phyloP scores from a whole-genome alignment of 2,329 filamentous ascomycete genomes.

The Aspergillus oerlinghausenensis region DNA sequence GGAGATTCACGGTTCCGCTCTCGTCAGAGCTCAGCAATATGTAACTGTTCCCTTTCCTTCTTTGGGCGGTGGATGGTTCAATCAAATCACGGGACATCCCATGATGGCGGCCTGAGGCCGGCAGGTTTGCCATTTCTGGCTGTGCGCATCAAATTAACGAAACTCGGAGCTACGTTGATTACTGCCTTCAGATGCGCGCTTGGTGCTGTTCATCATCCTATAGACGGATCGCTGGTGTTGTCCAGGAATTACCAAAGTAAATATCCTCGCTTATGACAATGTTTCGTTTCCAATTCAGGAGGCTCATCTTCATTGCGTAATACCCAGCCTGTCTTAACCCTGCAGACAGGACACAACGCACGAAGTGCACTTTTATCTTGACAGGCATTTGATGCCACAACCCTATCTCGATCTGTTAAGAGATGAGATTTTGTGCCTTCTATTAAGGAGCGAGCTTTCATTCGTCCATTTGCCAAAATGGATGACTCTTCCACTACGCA shows the following conservation, averaged over 20 bases:
- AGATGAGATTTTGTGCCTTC: neutral
- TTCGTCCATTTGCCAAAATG: neutral
- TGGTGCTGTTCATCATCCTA: neutral
- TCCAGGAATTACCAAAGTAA: neutral
- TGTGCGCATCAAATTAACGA: neutral
- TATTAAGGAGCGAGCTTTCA: too few species aligned
- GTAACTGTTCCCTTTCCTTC: neutral
- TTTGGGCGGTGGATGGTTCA: conserved; percentile 9
- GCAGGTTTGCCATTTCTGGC: neutral
- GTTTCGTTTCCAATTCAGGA: neutral
- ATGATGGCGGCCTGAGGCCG: conserved; percentile 12
- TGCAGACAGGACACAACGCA: neutral
- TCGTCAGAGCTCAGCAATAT: neutral
- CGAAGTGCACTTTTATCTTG: neutral
- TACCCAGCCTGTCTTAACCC: neutral
- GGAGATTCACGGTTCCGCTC: neutral
- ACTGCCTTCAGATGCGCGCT: neutral
- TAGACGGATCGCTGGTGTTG: neutral
- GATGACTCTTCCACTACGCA: neutral
- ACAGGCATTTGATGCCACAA: neutral
- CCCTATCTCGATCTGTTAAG: neutral
- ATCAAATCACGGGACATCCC: conserved; percentile 11
- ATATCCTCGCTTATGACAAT: neutral
- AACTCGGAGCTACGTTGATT: neutral
- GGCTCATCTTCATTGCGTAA: neutral